A percentile compares a stretch with the other conserved stretches of the same genome.
Conservation (phyloP, 352 stramenopile genomes). For the Phytophthora vignae region DNA sequence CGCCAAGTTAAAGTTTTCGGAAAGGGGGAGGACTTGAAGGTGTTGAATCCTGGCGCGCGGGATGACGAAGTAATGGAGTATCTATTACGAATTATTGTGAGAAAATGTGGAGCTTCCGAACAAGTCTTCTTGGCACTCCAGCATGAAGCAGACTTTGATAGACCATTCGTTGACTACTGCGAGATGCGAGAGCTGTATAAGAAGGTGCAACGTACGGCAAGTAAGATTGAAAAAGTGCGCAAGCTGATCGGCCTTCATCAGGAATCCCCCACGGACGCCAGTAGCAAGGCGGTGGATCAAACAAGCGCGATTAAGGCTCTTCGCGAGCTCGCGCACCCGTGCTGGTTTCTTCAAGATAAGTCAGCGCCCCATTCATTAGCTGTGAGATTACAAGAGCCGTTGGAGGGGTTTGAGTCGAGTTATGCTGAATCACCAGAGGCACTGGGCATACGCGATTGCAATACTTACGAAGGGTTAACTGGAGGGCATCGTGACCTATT, state of each 20-base stretch:
- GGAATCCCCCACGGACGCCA: constrained; percentile 3
- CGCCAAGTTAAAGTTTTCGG: constrained; percentile 53
- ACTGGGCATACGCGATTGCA: constrained; percentile 48
- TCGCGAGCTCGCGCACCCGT: constrained; percentile 20
- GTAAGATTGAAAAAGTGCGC: constrained; percentile 36
- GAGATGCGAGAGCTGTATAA: constrained; percentile 53
- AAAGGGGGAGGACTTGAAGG: constrained; percentile 47
- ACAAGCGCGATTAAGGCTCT: constrained; percentile 14
- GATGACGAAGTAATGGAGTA: constrained; percentile 75
- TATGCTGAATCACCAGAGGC: constrained; percentile 43
- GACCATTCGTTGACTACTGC: constrained; percentile 54
- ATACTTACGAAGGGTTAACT: constrained; percentile 61
- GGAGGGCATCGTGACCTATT: constrained; percentile 90
- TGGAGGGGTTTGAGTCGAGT: constrained; percentile 66
- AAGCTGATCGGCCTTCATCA: constrained; percentile 21
- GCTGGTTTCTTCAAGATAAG: constrained; percentile 47
- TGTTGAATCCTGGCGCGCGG: constrained; percentile 36
- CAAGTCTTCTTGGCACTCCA: constrained; percentile 61
- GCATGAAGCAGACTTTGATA: constrained; percentile 38
- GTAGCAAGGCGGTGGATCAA: too few relatives aligned
- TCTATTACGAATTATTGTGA: constrained; percentile 62
- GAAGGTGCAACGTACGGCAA: constrained; percentile 23
- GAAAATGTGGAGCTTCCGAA: constrained; percentile 49
- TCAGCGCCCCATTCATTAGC: constrained; percentile 26
- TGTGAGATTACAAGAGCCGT: constrained; percentile 48